Conservation (phyloP, 768 basidiomycete species). For the Trametes coccinea region DNA sequence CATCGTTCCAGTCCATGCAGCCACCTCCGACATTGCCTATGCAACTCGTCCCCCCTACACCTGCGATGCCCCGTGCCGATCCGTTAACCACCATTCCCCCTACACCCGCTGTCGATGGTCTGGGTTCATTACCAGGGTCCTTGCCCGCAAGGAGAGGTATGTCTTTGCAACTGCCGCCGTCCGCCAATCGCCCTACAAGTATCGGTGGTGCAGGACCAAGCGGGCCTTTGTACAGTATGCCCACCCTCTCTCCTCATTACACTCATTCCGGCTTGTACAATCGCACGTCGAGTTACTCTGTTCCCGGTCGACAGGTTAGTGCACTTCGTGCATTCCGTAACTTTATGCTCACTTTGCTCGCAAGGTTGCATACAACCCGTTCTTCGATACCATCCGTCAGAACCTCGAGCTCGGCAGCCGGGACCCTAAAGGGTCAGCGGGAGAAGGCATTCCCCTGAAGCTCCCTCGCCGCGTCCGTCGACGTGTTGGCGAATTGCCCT, state of each 20-base stretch:
- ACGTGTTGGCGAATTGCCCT: constrained; percentile 70
- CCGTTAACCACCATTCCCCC: constrained; percentile 7
- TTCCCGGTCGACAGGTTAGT: constrained; percentile 17
- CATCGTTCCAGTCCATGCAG: background rate
- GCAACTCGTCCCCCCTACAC: constrained; percentile 19
- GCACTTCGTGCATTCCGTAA: background rate
- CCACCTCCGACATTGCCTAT: constrained; percentile 3
- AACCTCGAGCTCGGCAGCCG: constrained; percentile 63
- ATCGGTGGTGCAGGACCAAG: background rate
- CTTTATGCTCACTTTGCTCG: background rate
- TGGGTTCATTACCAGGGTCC: background rate
- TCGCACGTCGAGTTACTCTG: constrained; percentile 4
- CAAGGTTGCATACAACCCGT: constrained; percentile 70
- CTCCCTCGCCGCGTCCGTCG: constrained; percentile 43
- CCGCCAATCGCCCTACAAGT: constrained; percentile 1
- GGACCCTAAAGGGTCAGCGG: constrained; percentile 46
- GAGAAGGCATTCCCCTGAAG: constrained; percentile 78
- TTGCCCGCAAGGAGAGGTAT: background rate
- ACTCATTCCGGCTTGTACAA: constrained; percentile 11
- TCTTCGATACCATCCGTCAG: constrained; percentile 92
- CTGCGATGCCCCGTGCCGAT: constrained; percentile 8
- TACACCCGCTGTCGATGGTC: background rate
- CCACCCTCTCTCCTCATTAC: constrained; percentile 19
- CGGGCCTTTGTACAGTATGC: constrained; percentile 19
- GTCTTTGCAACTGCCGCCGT: constrained; percentile 12